Evolutionary conservation across 495 filamentous ascomycete genomes (phyloP).

Genomic region (Parathielavia hyrcaniae): DNA sequence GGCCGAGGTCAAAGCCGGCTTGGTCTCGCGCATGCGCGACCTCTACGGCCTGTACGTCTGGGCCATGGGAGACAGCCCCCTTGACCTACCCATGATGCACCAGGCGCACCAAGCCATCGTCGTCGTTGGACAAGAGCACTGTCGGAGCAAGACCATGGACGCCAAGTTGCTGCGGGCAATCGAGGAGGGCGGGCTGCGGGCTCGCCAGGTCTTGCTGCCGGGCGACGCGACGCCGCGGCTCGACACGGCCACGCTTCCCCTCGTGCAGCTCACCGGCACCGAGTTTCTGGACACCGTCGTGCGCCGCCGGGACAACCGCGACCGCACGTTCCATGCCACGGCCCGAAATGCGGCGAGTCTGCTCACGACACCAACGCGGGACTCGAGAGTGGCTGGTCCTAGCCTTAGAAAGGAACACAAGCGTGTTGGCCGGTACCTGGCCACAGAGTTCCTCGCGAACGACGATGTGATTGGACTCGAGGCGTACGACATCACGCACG

Average conservation of each 20-base stretch:
- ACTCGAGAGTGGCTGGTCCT: conserved; percentile 44
- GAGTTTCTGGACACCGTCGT: conserved; percentile 39
- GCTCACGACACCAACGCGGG: conserved; percentile 53
- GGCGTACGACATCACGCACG: conserved; percentile 46
- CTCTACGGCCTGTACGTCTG: conserved; percentile 42
- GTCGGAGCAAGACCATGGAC: conserved; percentile 56
- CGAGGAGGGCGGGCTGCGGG: conserved; percentile 35
- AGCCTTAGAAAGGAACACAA: conserved; percentile 48
- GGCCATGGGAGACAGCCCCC: conserved; percentile 58
- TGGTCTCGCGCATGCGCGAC: conserved; percentile 42
- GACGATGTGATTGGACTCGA: conserved; percentile 49
- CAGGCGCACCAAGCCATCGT: conserved; percentile 52
- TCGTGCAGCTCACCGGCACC: conserved; percentile 33
- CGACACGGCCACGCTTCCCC: conserved; percentile 42
- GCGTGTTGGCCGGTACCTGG: conserved; percentile 50
- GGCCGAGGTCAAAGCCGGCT: conserved; percentile 43
- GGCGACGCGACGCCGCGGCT: conserved; percentile 37
- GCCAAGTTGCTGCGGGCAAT: conserved; percentile 41
- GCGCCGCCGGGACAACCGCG: conserved; percentile 7
- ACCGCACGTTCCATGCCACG: conserved; percentile 42
- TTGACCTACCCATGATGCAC: conserved; percentile 55
- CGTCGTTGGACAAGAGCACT: conserved; percentile 48
- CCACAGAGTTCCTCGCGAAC: conserved; percentile 40
- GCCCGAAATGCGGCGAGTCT: conserved; percentile 44
- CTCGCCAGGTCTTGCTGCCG: conserved; percentile 47